Conservation (phyloP, 305 asterid genomes). For the Solanum hybrid region DNA sequence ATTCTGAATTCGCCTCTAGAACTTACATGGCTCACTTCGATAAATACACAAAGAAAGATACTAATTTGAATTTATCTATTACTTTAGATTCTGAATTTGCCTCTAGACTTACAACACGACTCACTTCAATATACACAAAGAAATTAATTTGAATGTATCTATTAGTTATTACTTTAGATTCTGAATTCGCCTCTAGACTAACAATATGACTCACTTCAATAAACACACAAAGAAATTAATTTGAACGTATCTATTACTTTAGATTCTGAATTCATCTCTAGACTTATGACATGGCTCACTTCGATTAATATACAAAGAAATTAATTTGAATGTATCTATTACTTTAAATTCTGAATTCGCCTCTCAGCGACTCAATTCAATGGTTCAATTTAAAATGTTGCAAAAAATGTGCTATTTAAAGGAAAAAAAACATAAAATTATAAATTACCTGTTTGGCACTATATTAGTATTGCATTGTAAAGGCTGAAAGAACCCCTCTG, state of each 20-base stretch:
- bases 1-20: background rate
- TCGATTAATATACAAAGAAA: background rate
- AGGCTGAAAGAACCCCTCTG: slow-evolving; percentile 18
- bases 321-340: background rate
- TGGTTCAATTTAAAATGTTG: background rate
- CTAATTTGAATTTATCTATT: too few relatives aligned
- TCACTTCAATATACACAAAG: too few relatives aligned
- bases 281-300: background rate
- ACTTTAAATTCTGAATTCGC: background rate
- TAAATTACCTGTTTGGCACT: background rate
- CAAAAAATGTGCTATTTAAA: background rate
- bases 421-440: background rate
- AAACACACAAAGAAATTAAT: background rate
- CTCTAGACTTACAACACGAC: too few relatives aligned
- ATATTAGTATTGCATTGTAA: background rate
- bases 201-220: background rate
- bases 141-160: too few relatives aligned
- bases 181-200: background rate
- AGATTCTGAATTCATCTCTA: background rate
- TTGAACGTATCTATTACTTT: background rate
- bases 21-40: too few relatives aligned
- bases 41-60: too few relatives aligned
- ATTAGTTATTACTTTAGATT: too few relatives aligned
- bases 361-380: background rate
- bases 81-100: too few relatives aligned